Base-by-base conservation (phyloP, 495 filamentous ascomycete genomes). In the Trypethelium eluteriae region DNA sequence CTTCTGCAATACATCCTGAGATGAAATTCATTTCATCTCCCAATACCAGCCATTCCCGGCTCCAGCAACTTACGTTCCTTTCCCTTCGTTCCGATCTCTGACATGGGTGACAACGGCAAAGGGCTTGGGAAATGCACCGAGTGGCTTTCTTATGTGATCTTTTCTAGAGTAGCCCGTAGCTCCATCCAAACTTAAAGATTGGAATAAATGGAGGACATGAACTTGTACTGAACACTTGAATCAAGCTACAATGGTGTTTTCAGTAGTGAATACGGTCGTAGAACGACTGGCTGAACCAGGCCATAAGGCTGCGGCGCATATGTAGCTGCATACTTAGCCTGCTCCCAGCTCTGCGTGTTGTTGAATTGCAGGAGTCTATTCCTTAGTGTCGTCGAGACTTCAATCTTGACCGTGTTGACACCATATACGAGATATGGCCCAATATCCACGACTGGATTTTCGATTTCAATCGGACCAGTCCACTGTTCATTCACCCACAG, bases 391-490 rank as follows among this genome's bases (percentile, higher is more conserved):
- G 53, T 59, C 53, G 53, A 59, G 6, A 59, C 53, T 32, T 59
- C 53, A 59, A 59, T 59, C 53, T 59, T 59, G 32, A 59, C 53
- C 18, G 4, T 7, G 14, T 59, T 59, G 34, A 18, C 5, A 18
- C 53, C 53, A 14, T 34, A 2, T 1, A 34, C 32, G 25, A 59
- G 18, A 34, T 36, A 36, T 14, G 53, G 32, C 14, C 53, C 4
- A 36, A 59, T 59, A 59, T 59, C 53, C 2, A 59, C 53, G 32
- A 59, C 53, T 35, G 53, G 53, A 36, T 59, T 59, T 36, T 59
- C 53, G 5, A 59, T 6, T 35, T 59, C 32, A 14, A 59, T 59
- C 6, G 53, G 53, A 5, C 53, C 53, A 2, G 32, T 36, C 53
- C 53, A 59, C 0, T 59, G 53, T 36, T 18, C 53, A 36, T 59